Base-by-base conservation (phyloP, 345 rosid genomes). In the Arabis alpina region DNA sequence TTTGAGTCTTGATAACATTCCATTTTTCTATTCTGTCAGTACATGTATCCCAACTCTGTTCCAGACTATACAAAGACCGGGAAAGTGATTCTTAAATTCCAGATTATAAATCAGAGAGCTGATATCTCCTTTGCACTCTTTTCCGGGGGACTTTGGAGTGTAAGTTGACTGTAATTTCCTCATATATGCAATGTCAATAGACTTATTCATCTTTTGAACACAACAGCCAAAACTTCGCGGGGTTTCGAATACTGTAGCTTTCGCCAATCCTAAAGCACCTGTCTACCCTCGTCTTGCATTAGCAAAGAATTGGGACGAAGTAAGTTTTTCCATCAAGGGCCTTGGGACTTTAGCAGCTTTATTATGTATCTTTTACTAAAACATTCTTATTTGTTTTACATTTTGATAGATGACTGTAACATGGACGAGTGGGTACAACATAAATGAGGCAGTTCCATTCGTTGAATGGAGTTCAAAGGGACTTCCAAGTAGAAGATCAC, bases 341-440 rank as follows among this genome's bases (percentile, higher is more conserved):
- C 34, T 42, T 51, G 0, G 6, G 37, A 34, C 6, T 34, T 19
- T 19, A 19, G 32, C 32, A 19, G 44, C 34, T 42, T 58, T 49
- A 7, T 49, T 15, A 10, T 10, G 14, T 51, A 51, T 55, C n/a
- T 71, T 45, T 48, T 13, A 28, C 73, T 72, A 13, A 44, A 32
- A 39, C 36, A 32, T 34, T 36, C 36, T 50, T 32, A 0, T 49
- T 73, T 70, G 23, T 19, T 71, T 53, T n/a, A 57, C 13, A 62
- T 45, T 79, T 72, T 44, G 45, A 27, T 76, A 93, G 97, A 89
- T 91, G 96, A 86, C 96, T 0, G 89, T 91, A 14, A 94, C 97
- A 9, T 94, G 99, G 99, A 94, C 99, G 4, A 94, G 99, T 68
- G 99, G 99, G 19, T 94, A 91, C 73, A 74, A 82, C 75, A 77